phyloP scores from a whole-genome alignment of 2,329 filamentous ascomycete genomes.

The Fusarium aywerte region DNA sequence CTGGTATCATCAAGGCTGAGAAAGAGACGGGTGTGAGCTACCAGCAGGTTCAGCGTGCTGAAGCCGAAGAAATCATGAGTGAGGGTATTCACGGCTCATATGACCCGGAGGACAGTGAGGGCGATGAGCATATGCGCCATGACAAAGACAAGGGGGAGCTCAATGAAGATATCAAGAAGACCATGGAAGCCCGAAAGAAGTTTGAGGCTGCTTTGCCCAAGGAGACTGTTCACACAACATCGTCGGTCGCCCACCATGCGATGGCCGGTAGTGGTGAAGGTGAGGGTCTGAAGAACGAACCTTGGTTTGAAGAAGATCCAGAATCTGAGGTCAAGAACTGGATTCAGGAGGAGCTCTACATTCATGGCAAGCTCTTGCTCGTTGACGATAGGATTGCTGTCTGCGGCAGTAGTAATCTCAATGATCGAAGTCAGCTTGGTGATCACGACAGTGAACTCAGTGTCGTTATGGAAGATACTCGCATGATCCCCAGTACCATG shows the following conservation, averaged over 20 bases:
- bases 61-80: constrained; percentile 89
- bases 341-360: constrained; percentile 95
- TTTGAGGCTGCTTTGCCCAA: constrained; percentile 63
- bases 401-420: constrained; percentile 89
- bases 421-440: constrained; percentile 88
- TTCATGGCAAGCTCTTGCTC: constrained; percentile 91
- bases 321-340: constrained; percentile 86
- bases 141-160: constrained; percentile 51
- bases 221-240: constrained; percentile 52
- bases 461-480: constrained; percentile 88
- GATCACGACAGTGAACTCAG: constrained; percentile 91
- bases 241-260: constrained; percentile 77
- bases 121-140: constrained; percentile 61
- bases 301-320: constrained; percentile 77
- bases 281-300: constrained; percentile 71
- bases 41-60: constrained; percentile 84
- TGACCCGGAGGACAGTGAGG: constrained; percentile 57
- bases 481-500: constrained; percentile 77
- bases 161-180: constrained; percentile 52
- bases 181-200: constrained; percentile 59
- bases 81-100: constrained; percentile 72
- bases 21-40: constrained; percentile 85
- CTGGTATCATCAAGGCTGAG: constrained; percentile 77
- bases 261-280: constrained; percentile 70
- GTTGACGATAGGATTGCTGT: constrained; percentile 87